Conservation (phyloP, 176 grass and related monocot species). For the Carex pumila region DNA sequence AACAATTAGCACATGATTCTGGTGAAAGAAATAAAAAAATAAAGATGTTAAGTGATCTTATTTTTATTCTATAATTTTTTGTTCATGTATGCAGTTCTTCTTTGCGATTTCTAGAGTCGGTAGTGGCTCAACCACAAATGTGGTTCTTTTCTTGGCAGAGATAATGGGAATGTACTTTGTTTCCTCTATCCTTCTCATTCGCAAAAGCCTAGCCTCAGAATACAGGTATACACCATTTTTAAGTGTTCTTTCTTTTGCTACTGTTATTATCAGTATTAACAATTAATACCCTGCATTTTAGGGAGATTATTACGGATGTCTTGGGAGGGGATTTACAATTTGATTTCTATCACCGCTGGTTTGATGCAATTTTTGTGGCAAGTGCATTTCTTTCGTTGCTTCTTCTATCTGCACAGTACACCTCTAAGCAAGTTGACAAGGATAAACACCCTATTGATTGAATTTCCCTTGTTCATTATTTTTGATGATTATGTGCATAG, state of each 20-base stretch:
- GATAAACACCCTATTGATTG: constrained; percentile 98
- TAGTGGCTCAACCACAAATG: constrained; percentile 87
- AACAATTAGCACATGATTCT: background rate
- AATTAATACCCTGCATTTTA: constrained; percentile 22
- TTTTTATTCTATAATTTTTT: background rate
- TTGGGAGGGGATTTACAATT: constrained; percentile 95
- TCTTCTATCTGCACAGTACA: constrained; percentile 85
- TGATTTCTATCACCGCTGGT: constrained; percentile 98
- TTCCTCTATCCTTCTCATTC: constrained; percentile 97
- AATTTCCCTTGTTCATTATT: constrained; percentile 30
- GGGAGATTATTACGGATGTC: constrained; percentile 94
- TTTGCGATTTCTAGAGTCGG: constrained; percentile 97
- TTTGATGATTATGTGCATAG: constrained; percentile 42
- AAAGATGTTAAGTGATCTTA: background rate
- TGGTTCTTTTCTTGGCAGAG: constrained; percentile 93
- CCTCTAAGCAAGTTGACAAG: constrained; percentile 84
- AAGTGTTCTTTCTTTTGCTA: background rate
- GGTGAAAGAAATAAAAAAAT: background rate
- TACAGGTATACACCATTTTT: constrained; percentile 54
- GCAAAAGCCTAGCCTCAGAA: constrained; percentile 90
- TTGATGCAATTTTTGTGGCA: constrained; percentile 95
- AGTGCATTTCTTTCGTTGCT: constrained; percentile 91
- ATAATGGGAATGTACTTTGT: constrained; percentile 99
- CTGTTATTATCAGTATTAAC: background rate
- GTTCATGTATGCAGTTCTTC: constrained; percentile 62